A percentile compares a stretch with the other conserved stretches of the same genome.
phyloP scores from a whole-genome alignment of 352 stramenopile genomes.

The Globisporangium uncinulatum region DNA sequence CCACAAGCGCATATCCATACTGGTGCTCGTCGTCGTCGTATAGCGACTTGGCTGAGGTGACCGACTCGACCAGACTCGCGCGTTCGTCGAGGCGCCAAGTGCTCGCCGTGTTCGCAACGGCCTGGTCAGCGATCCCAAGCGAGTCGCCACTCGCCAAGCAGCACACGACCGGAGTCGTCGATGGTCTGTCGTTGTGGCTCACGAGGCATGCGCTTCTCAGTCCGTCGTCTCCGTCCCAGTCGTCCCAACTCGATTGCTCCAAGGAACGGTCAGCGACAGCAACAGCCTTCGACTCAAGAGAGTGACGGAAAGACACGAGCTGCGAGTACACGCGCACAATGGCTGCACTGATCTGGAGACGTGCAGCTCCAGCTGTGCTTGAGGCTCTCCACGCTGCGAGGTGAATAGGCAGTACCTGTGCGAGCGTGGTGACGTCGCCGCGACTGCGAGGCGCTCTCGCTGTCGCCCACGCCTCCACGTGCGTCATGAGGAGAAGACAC shows the following conservation, averaged over 20 bases:
- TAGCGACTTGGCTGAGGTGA: not conserved
- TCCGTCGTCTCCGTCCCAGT: slow-evolving; percentile 30
- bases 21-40: not conserved
- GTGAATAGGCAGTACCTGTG: not conserved
- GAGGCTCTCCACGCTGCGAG: not conserved
- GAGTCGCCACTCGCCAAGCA: not conserved
- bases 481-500: slow-evolving; percentile 3
- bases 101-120: not conserved
- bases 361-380: not conserved
- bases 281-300: no score
- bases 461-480: slow-evolving; percentile 1
- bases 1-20: not conserved
- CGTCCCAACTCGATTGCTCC: slow-evolving; percentile 20
- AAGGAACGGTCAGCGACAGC: no score
- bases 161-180: no score
- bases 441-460: not conserved
- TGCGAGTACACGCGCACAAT: not conserved
- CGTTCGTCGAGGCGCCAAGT: not conserved
- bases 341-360: not conserved
- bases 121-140: not conserved
- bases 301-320: not conserved
- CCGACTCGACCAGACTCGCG: not conserved
- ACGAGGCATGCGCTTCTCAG: not conserved
- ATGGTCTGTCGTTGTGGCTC: not conserved
- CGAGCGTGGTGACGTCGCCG: not conserved